These are phyloP conservation scores for Capsella rubella DNA, from an alignment of 441 rosid species.

Conservation along the genomic window DNA sequence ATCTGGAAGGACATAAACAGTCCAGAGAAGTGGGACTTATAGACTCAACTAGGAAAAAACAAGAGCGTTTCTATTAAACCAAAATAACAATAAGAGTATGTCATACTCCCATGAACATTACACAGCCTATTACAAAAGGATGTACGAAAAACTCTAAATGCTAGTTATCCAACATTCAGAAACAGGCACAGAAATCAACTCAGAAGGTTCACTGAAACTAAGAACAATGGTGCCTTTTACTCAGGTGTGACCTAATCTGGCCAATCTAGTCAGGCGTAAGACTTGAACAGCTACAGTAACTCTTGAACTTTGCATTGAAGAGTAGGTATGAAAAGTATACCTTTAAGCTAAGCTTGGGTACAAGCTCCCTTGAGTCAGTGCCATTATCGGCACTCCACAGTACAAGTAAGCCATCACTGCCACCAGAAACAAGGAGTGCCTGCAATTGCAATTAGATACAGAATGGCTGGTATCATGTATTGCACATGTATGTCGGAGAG, in stretches of 20 bases:
- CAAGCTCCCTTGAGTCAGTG: constrained; percentile 96
- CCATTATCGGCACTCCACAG: constrained; percentile 98
- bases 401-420: constrained; percentile 92
- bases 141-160: background rate
- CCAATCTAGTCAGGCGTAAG: constrained; percentile 18
- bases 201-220: constrained; percentile 18
- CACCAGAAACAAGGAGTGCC: constrained; percentile 99
- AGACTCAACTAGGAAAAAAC: constrained; percentile 13
- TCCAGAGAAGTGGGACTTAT: constrained; percentile 8
- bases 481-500: constrained; percentile 24
- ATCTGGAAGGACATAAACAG: constrained; percentile 27
- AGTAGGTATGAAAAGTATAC: constrained; percentile 36
- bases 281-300: constrained; percentile 15
- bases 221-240: constrained; percentile 18
- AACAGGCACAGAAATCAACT: constrained; percentile 26
- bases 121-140: constrained; percentile 7
- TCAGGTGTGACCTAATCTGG: constrained; percentile 18
- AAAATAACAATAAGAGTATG: constrained; percentile 1
- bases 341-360: constrained; percentile 94
- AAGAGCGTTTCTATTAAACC: constrained; percentile 10
- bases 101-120: constrained; percentile 23
- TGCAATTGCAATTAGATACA: constrained; percentile 48
- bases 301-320: constrained; percentile 26
- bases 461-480: constrained; percentile 28
- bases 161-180: constrained; percentile 21